Percentiles rank a stretch among this genome's conserved stretches.
Evolutionary conservation across 441 rosid genomes (phyloP).

Genomic region (Brassica hybrid): DNA sequence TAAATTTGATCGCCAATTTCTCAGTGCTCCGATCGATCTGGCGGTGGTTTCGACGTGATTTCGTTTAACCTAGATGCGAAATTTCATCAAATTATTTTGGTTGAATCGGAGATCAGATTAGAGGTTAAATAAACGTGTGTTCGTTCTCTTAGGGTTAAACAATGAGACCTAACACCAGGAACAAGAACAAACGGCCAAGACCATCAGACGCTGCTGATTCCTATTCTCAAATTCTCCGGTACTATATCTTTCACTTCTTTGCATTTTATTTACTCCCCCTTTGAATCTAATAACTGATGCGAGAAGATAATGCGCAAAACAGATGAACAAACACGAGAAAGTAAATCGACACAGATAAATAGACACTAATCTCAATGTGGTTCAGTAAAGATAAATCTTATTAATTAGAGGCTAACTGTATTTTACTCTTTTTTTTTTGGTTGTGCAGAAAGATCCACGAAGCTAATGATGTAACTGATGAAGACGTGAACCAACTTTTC

Average conservation of each 20-base stretch:
- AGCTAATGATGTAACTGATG: slow-evolving; percentile 62
- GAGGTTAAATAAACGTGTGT: slow-evolving; percentile 13
- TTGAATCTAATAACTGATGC: slow-evolving; percentile 22
- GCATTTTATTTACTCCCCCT: too few relatives aligned
- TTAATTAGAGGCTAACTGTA: background rate
- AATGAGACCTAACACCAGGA: slow-evolving; percentile 89
- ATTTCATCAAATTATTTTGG: slow-evolving; percentile 19
- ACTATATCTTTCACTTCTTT: slow-evolving; percentile 36
- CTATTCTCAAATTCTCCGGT: slow-evolving; percentile 79
- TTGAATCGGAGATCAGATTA: slow-evolving; percentile 26
- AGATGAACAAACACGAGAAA: too few relatives aligned
- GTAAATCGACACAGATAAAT: too few relatives aligned
- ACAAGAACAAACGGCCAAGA: slow-evolving; percentile 79
- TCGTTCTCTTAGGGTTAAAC: slow-evolving; percentile 29
- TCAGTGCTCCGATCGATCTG: slow-evolving; percentile 29
- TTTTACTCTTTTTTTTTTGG: background rate
- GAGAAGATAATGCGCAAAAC: background rate
- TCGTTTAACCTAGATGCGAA: slow-evolving; percentile 32
- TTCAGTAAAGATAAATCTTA: background rate
- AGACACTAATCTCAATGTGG: too few relatives aligned
- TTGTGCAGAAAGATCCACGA: slow-evolving; percentile 76
- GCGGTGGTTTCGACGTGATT: background rate
- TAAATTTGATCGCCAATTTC: too few relatives aligned
- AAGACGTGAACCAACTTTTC: slow-evolving; percentile 74
- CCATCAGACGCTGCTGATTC: slow-evolving; percentile 56